Conservation (phyloP, 202 grass and related monocot species). For the Tripidium arundinaceum region DNA sequence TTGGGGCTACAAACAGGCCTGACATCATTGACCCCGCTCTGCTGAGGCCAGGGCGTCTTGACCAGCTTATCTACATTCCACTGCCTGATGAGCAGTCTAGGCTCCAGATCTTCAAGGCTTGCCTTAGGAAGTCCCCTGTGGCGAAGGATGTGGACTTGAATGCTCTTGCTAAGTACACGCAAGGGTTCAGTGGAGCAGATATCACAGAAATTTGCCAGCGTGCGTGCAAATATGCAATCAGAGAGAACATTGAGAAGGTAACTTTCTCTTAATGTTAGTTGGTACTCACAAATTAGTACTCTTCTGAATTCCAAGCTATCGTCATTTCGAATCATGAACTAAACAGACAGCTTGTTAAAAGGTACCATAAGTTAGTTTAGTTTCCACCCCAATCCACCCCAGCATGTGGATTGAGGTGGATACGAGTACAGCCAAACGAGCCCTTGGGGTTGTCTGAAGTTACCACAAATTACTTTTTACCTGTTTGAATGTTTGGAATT, state of each 20-base stretch:
- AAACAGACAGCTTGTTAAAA: neutral
- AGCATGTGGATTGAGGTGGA: too few relatives aligned
- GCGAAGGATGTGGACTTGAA: slow-evolving; percentile 79
- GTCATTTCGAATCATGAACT: too few relatives aligned
- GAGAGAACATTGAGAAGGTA: slow-evolving; percentile 98
- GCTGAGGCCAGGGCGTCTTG: too few relatives aligned
- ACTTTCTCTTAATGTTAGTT: neutral
- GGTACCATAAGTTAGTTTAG: neutral
- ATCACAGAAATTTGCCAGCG: slow-evolving; percentile 97
- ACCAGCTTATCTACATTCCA: slow-evolving; percentile 94
- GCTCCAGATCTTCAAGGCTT: slow-evolving; percentile 91
- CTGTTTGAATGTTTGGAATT: too few relatives aligned
- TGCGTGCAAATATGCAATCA: slow-evolving; percentile 89
- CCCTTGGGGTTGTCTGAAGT: too few relatives aligned
- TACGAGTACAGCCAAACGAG: too few relatives aligned
- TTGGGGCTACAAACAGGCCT: too few relatives aligned
- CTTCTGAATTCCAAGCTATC: neutral
- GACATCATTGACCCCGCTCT: too few relatives aligned
- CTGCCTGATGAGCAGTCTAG: slow-evolving; percentile 79
- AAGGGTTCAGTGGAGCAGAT: slow-evolving; percentile 92
- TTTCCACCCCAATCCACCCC: neutral
- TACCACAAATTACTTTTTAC: too few relatives aligned
- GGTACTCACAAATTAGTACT: neutral
- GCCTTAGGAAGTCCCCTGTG: slow-evolving; percentile 88
- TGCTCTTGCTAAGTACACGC: slow-evolving; percentile 85